Conservation (phyloP, 345 rosid species). For the Bruguiera sexangula region DNA sequence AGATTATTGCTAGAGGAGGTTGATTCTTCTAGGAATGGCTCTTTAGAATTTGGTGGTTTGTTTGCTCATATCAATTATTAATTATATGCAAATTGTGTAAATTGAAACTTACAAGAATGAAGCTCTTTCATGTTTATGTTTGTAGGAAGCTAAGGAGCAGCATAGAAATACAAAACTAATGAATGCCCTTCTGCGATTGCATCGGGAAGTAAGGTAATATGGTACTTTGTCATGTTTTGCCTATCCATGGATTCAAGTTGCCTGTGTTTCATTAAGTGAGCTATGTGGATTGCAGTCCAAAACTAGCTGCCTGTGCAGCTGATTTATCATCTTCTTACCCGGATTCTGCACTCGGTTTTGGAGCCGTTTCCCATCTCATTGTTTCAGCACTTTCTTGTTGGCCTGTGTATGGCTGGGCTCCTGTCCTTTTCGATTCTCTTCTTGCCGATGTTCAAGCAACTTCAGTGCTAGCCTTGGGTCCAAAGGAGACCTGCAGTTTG, state of each 20-base stretch:
- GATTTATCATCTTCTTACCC: constrained; percentile 87
- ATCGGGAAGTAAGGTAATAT: constrained; percentile 84
- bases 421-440: constrained; percentile 87
- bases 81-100: neutral
- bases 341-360: constrained; percentile 86
- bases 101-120: constrained; percentile 6
- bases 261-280: constrained; percentile 20
- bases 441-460: constrained; percentile 68
- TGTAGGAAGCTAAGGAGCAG: constrained; percentile 84
- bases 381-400: constrained; percentile 93
- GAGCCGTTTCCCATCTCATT: constrained; percentile 88
- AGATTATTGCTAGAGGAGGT: no score
- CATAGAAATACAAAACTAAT: constrained; percentile 85
- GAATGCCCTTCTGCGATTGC: constrained; percentile 82
- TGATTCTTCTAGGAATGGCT: neutral
- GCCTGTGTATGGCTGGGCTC: constrained; percentile 95
- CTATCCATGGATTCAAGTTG: constrained; percentile 3
- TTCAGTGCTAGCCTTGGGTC: constrained; percentile 75
- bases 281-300: constrained; percentile 67
- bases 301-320: constrained; percentile 92
- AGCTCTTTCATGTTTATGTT: constrained; percentile 23
- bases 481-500: constrained; percentile 94
- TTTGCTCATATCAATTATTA: neutral
- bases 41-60: neutral
- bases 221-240: constrained; percentile 10